A percentile compares a stretch with the other conserved stretches of the same genome.
Evolutionary conservation across 805 yeast genomes (phyloP).

Genomic region (Yamadazyma olivae): DNA sequence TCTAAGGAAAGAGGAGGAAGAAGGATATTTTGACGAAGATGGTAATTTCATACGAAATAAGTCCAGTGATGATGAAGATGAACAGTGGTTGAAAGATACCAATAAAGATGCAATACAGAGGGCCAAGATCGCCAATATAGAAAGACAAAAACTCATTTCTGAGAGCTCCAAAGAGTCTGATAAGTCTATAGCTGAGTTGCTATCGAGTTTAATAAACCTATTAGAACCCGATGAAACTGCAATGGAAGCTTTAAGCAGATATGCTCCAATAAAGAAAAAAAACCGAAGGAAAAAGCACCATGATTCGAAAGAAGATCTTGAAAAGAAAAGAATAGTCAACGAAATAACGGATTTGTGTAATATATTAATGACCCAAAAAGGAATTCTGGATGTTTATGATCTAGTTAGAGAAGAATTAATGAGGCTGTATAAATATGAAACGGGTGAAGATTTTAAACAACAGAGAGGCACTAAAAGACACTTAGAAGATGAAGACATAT

Average conservation of each 20-base stretch:
- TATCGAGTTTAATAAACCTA: constrained; percentile 32
- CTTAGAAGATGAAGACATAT: constrained; percentile 15
- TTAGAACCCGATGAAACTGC: constrained; percentile 61
- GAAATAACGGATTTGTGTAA: constrained; percentile 50
- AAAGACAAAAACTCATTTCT: constrained; percentile 10
- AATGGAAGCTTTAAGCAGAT: constrained; percentile 50
- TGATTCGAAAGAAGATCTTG: neutral
- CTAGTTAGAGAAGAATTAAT: constrained; percentile 53
- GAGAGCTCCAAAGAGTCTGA: neutral
- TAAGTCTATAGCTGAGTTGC: constrained; percentile 5
- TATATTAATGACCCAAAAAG: constrained; percentile 37
- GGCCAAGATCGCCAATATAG: constrained; percentile 41
- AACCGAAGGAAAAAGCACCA: constrained; percentile 11
- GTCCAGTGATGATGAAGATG: constrained; percentile 26
- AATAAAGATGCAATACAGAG: constrained; percentile 23
- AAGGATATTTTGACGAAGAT: constrained; percentile 58
- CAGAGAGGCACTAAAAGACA: constrained; percentile 16
- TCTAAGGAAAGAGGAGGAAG: constrained; percentile 52
- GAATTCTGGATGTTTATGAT: constrained; percentile 47
- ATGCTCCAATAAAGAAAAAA: constrained; percentile 24
- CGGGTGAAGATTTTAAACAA: constrained; percentile 19
- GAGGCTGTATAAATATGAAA: constrained; percentile 23
- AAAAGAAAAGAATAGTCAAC: neutral
- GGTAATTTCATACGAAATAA: constrained; percentile 54
- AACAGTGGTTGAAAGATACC: constrained; percentile 15